phyloP scores from a whole-genome alignment of 129 eudicot genomes.

The Calendula officinalis region DNA sequence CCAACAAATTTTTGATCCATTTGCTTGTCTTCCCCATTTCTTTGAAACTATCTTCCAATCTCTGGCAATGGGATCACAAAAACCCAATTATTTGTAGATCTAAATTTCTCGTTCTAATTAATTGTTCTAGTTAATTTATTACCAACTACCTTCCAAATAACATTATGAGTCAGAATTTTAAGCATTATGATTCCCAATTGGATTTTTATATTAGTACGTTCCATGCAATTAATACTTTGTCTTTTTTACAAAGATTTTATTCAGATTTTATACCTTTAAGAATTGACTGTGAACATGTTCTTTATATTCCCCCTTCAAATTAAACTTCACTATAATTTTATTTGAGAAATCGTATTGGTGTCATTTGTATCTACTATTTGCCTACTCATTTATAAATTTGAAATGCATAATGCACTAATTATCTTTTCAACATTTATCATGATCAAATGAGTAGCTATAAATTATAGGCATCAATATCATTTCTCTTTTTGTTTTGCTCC shows the following conservation, averaged over 20 bases:
- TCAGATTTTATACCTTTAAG: conserved; percentile 28
- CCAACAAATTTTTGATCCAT: conserved; percentile 72
- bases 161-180: conserved; percentile 7
- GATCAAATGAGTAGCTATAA: no score
- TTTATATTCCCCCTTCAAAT: no score
- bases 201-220: conserved; percentile 8
- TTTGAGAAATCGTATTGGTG: no score
- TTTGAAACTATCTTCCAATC: conserved; percentile 34
- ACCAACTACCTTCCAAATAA: conserved; percentile 28
- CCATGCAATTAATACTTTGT: conserved; percentile 38
- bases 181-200: conserved; percentile 14
- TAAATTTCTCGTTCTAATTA: conserved; percentile 19
- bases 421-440: no score
- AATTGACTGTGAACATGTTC: conserved; percentile 24
- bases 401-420: no score
- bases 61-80: conserved; percentile 20
- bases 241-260: conserved; percentile 28
- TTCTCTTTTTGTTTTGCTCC: no score
- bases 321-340: no score
- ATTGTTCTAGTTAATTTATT: no score
- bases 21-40: conserved; percentile 86
- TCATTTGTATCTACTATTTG: no score
- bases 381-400: no score
- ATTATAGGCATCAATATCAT: no score
- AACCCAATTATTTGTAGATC: conserved; percentile 40